Conservation (phyloP, 169 alveolate genomes). For the Plasmodium sp. region DNA sequence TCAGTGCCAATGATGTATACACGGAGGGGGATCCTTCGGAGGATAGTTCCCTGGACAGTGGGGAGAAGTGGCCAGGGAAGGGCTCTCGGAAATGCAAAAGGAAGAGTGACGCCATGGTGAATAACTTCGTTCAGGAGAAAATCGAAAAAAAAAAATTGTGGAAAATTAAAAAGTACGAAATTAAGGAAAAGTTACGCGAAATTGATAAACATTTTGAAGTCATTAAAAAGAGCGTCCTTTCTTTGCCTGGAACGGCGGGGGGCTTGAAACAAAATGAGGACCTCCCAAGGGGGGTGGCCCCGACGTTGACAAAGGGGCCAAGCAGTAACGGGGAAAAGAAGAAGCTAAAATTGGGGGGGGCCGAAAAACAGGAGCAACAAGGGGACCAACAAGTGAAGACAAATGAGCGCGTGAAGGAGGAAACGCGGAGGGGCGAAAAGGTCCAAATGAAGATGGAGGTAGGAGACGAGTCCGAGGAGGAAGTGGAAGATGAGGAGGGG, state of each 20-base stretch:
- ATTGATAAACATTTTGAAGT: constrained; percentile 69
- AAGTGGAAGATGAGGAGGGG: not conserved
- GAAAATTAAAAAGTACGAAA: constrained; percentile 60
- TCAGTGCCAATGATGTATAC: constrained; percentile 28
- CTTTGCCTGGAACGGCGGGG: not conserved
- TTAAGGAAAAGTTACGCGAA: constrained; percentile 54
- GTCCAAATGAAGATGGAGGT: not conserved
- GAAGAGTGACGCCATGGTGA: not conserved
- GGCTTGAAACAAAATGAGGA: not conserved
- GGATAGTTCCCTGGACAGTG: not conserved
- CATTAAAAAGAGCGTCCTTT: constrained; percentile 30
- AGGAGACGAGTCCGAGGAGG: not conserved
- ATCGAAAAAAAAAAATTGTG: constrained; percentile 26
- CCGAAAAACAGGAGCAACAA: not conserved
- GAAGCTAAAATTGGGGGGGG: not conserved
- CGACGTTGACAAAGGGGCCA: not conserved
- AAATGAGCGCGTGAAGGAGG: not conserved
- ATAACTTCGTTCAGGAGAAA: constrained; percentile 11
- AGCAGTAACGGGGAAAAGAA: not conserved
- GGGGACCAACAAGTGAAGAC: not conserved
- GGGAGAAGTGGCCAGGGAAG: not conserved
- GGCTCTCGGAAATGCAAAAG: not conserved
- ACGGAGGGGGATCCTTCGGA: not conserved
- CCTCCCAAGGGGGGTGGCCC: not conserved
- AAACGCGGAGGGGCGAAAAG: not conserved